Evolutionary conservation across 345 rosid species (phyloP).

Genomic region (Atalantia buxifolia): DNA sequence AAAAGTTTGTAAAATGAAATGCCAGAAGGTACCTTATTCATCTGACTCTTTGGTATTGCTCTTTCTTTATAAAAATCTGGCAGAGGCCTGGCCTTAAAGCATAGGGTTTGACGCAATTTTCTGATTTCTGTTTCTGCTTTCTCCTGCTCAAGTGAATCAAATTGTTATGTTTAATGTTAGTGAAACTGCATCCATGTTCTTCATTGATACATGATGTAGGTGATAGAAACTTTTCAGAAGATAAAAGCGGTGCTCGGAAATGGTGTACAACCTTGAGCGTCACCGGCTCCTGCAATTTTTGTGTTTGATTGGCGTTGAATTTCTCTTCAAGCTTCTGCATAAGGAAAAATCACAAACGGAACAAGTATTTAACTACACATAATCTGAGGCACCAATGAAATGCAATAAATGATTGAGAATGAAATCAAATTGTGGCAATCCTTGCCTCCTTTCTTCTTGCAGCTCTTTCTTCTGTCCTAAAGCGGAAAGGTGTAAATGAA

Average conservation of each 20-base stretch:
- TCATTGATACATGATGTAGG: background rate
- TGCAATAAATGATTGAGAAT: background rate
- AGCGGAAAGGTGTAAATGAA: constrained; percentile 58
- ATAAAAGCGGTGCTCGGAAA: background rate
- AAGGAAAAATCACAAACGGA: constrained; percentile 3
- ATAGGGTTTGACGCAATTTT: constrained; percentile 56
- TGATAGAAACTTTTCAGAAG: background rate
- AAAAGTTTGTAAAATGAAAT: background rate
- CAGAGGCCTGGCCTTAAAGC: constrained; percentile 94
- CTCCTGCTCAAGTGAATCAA: constrained; percentile 35
- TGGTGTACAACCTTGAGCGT: constrained; percentile 37
- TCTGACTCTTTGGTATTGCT: constrained; percentile 30
- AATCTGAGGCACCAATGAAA: background rate
- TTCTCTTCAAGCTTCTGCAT: constrained; percentile 78
- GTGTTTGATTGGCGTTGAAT: constrained; percentile 51
- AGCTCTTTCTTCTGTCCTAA: constrained; percentile 83
- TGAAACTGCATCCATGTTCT: background rate
- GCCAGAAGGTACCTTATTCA: constrained; percentile 39
- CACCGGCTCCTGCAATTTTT: constrained; percentile 48
- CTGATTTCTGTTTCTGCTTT: constrained; percentile 67
- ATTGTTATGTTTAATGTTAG: background rate
- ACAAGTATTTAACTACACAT: background rate
- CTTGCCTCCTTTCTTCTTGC: constrained; percentile 79
- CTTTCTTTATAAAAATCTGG: constrained; percentile 80
- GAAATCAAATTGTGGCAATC: background rate